Evolutionary conservation across 179 eudicot genomes (phyloP).

Genomic region (Nepenthes alata): DNA sequence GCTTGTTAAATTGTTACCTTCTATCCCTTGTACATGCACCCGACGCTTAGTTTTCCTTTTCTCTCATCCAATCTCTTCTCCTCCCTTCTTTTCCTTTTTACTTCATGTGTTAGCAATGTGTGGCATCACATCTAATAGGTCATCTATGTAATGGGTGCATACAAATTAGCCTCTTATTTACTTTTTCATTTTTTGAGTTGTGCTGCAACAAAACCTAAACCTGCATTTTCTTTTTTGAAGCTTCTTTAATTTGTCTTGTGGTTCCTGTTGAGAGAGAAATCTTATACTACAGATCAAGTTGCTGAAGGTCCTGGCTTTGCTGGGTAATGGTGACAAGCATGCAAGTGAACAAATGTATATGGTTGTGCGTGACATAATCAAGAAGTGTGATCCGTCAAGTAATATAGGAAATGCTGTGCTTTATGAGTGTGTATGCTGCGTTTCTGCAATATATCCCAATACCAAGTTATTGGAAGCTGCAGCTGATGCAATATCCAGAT

Average conservation of each 20-base stretch:
- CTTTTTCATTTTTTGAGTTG: too few relatives aligned
- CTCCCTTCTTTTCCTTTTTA: too few relatives aligned
- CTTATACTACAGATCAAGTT: conserved; percentile 62
- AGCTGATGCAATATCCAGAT: conserved; percentile 76
- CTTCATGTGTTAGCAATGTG: too few relatives aligned
- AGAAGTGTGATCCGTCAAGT: conserved; percentile 64
- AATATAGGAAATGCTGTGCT: conserved; percentile 95
- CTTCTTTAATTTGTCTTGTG: neutral
- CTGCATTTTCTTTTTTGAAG: neutral
- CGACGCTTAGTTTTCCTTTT: too few relatives aligned
- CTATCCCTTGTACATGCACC: too few relatives aligned
- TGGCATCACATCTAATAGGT: too few relatives aligned
- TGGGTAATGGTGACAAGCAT: conserved; percentile 90
- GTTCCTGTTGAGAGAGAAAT: neutral
- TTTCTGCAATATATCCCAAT: conserved; percentile 61
- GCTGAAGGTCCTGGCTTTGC: conserved; percentile 75
- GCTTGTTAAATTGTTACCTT: too few relatives aligned
- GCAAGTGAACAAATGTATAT: conserved; percentile 92
- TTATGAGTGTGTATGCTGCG: conserved; percentile 86
- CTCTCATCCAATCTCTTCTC: too few relatives aligned
- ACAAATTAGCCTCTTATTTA: too few relatives aligned
- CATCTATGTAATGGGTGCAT: too few relatives aligned
- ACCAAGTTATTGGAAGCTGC: conserved; percentile 73
- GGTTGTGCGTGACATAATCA: conserved; percentile 76
- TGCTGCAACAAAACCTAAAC: too few relatives aligned